Percentiles rank a stretch among this genome's conserved stretches.
Conservation (phyloP, 768 basidiomycete species). For the Suillus brevipes region DNA sequence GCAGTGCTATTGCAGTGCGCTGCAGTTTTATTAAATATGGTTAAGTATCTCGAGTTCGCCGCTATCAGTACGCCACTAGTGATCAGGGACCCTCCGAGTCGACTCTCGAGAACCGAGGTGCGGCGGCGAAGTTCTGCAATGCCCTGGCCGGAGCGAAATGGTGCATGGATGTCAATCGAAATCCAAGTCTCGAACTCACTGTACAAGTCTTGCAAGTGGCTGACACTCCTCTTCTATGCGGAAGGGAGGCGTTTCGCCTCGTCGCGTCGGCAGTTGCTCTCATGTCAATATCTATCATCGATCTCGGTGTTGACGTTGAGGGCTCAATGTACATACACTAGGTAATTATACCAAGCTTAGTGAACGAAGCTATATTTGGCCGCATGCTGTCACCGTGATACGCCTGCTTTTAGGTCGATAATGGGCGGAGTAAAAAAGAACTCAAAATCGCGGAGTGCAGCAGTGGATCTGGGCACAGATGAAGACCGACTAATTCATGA, state of each 20-base stretch:
- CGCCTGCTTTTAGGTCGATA: slow-evolving; percentile 8
- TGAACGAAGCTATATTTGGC: neutral
- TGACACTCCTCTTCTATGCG: neutral
- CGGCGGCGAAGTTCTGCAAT: neutral
- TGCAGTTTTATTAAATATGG: neutral
- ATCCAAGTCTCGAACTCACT: neutral
- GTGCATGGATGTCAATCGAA: neutral
- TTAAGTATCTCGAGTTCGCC: neutral
- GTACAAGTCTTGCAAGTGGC: neutral
- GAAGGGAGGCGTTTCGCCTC: neutral
- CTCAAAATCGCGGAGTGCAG: neutral
- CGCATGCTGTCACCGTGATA: neutral
- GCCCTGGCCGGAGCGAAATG: neutral
- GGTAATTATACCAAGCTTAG: neutral
- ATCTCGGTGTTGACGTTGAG: neutral
- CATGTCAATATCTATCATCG: neutral
- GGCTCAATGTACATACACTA: neutral
- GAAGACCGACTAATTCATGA: neutral
- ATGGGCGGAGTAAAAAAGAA: slow-evolving; percentile 5
- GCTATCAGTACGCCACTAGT: neutral
- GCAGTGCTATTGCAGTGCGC: neutral
- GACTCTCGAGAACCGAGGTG: neutral
- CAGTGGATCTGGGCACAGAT: neutral
- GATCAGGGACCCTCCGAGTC: neutral
- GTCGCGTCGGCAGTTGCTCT: neutral